Base-by-base conservation (phyloP, 2,329 filamentous ascomycete genomes). In the Fusarium protoensiforme region DNA sequence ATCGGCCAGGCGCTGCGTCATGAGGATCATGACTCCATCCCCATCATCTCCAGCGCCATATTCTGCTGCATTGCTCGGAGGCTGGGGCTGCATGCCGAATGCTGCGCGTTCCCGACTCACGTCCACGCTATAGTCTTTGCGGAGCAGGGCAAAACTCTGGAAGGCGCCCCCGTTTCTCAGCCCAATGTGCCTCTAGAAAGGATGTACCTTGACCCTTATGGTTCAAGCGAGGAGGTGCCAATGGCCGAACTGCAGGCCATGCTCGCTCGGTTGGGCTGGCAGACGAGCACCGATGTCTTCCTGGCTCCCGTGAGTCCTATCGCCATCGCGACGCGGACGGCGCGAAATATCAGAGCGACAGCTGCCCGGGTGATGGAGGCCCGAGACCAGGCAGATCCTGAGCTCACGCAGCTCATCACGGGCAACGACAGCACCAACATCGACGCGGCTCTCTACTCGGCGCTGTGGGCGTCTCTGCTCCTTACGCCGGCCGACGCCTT, bases 181-280 rank as follows among this genome's bases (percentile, higher is more conserved):
- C 81, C 86, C 1, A 82, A 86, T 56, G 83, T 85, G 16, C 66
- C 74, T 6, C 67, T 72, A 14, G 75, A 79, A 53, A 76, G 86
- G 54, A 96, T 98, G 89, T 97, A 94, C 79, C 86, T 98, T 73
- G 94, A 98, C 78, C 95, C 95, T 0, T 98, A 93, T 81, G 89
- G 90, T 31, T 91, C 89, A 4, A 88, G 91, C 36, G 83, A 88
- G 16, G 94, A 97, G 81, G 88, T 95, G 0, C 85, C 87, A 1
- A 80, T 89, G 14, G 83, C 85, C 2, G 85, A 89, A 58, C 84
- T 98, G 39, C 86, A 88, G 67, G 83, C 83, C 29, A 86, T 91
- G 70, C 83, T 96, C n/a, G 84, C 86, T 43, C 81, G 85, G 54
- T 83, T 85, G 65, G 84, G 82, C 64, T 86, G 83, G 80, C 78